Evolutionary conservation across 2,329 filamentous ascomycete genomes (phyloP), one percentile per base, ranked within the genome.

Genomic region (Colletotrichum sp.): DNA sequence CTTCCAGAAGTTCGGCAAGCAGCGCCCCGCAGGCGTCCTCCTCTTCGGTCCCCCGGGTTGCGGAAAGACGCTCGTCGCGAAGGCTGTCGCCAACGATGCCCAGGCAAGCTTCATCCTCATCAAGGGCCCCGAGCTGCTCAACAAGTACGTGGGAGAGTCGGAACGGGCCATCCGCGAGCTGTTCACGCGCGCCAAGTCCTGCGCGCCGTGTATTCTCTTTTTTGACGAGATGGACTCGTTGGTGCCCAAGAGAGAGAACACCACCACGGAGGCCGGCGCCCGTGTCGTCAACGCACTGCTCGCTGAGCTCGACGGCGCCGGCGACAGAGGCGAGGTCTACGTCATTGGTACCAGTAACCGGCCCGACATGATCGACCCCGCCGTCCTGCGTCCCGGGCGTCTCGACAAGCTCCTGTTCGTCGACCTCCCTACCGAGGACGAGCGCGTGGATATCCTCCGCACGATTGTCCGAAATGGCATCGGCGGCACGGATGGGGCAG

Each of bases 91-190:
- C 71, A 98, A 98, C 83, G 96, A 98, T 83, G 96, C 94, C 9
- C 95, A 96, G 83, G 97, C 97, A 64, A 99, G 98, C 85, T 99
- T 99, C 87, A 99, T 99, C 85, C 96, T 95, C 68, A 95, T 99
- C 85, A 98, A 98, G 85, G 97, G 97, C 0, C 97, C 97, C 0
- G 97, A 99, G 83, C 89, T 99, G 12, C 90, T 99, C 61, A 99
- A 99, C 88, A 99, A 99, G 85, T 99, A 96, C 83, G 96, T 99
- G 12, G 97, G 97, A 79, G 97, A 99, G 85, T 98, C 95, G 8
- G 97, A 99, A 86, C 94, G 96, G 13, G 95, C 96, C 1, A 94
- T 99, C 2, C 93, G 97, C 26, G 95, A 98, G 83, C 94, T 99
- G 1, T 99, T 99, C 84, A 92, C 93, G 78, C 93, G 96, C 18